Evolutionary conservation across 139 green algal genomes (phyloP).

Genomic region (Limnomonas spitsbergensis): DNA sequence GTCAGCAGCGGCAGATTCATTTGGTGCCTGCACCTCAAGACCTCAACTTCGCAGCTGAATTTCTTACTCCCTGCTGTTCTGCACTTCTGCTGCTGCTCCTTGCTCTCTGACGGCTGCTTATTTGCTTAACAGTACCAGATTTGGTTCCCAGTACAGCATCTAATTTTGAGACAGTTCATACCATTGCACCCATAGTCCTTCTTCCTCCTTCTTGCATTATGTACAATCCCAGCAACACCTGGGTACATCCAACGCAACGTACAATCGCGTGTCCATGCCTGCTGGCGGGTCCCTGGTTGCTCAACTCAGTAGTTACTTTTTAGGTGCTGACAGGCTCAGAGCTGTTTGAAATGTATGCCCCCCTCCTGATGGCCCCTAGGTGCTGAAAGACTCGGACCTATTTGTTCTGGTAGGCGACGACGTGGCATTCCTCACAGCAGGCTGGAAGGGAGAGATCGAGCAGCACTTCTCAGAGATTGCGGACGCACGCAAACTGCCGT

Average conservation of each 20-base stretch:
- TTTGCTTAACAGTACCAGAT: no score
- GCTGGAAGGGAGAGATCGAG: slow-evolving; percentile 15
- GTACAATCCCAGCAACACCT: background rate
- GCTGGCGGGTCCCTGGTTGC: background rate
- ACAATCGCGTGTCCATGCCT: no score
- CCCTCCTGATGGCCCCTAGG: background rate
- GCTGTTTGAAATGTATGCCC: background rate
- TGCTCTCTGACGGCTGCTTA: no score
- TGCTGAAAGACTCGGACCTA: background rate
- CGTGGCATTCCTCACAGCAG: background rate
- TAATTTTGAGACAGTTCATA: no score
- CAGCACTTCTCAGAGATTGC: background rate
- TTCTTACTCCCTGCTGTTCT: no score
- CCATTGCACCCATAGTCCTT: no score
- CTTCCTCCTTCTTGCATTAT: background rate
- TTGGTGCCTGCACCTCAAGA: no score
- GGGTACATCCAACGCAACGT: no score
- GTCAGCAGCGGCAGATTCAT: no score
- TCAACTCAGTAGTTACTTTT: background rate
- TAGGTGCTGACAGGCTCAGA: background rate
- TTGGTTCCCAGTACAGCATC: no score
- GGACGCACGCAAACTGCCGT: background rate
- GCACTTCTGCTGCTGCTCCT: no score
- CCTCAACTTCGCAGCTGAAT: no score
- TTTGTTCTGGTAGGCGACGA: background rate